Conservation (phyloP, 2,329 filamentous ascomycete genomes). For the Anisogramma anomala region DNA sequence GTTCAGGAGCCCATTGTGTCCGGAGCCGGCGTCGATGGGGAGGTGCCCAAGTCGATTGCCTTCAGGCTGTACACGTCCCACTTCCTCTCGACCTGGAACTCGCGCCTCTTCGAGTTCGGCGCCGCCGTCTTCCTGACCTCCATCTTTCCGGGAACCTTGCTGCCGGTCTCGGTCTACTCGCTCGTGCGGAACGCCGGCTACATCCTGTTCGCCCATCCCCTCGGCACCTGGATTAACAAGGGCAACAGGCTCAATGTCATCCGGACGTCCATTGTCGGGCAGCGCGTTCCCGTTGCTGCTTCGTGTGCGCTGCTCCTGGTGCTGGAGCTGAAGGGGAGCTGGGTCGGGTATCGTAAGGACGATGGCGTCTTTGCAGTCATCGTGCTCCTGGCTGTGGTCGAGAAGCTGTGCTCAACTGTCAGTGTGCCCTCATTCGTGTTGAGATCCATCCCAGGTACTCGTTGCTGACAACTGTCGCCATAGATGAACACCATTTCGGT, state of each 20-base stretch:
- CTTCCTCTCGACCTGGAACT: conserved; percentile 52
- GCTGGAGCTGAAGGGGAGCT: conserved; percentile 17
- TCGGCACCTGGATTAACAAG: conserved; percentile 50
- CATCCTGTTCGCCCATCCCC: conserved; percentile 43
- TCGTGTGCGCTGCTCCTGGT: conserved; percentile 36
- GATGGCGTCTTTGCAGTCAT: conserved; percentile 24
- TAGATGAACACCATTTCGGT: conserved; percentile 53
- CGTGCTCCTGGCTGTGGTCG: conserved; percentile 49
- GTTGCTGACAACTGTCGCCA: too few species aligned
- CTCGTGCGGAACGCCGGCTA: conserved; percentile 46
- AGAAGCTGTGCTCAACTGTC: conserved; percentile 48
- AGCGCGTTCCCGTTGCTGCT: conserved; percentile 32
- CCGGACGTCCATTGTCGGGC: conserved; percentile 36
- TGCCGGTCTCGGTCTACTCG: conserved; percentile 59
- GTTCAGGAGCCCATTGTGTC: not conserved
- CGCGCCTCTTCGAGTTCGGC: conserved; percentile 52
- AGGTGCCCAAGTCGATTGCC: conserved; percentile 6
- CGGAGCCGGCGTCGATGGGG: not conserved
- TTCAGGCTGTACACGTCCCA: conserved; percentile 45
- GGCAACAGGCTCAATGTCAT: conserved; percentile 39
- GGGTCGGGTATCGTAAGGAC: conserved; percentile 22
- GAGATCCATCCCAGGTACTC: conserved; percentile 27
- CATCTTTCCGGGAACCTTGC: conserved; percentile 46
- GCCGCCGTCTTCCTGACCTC: conserved; percentile 46
- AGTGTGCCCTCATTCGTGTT: too few species aligned